Evolutionary conservation across 1,284 basidiomycete species (phyloP).

Genomic region (Papiliotrema nemorosa): DNA sequence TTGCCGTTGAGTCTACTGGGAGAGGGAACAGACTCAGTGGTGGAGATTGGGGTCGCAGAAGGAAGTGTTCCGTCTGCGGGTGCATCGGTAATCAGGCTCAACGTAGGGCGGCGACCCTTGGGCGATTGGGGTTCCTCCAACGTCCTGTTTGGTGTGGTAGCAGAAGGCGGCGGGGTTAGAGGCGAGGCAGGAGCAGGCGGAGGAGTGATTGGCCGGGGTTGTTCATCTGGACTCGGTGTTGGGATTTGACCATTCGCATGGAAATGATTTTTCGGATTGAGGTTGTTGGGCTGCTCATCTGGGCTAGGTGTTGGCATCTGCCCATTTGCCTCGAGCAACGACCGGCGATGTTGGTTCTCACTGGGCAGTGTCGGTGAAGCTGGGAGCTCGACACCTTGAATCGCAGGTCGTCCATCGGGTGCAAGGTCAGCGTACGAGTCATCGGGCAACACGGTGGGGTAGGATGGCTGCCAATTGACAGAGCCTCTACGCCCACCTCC

Average conservation of each 20-base stretch:
- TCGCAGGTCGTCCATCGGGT: constrained; percentile 19
- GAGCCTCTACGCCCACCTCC: constrained; percentile 8
- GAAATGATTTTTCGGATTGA: neutral
- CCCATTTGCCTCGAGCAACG: constrained; percentile 9
- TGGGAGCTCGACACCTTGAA: neutral
- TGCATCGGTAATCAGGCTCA: neutral
- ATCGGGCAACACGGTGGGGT: constrained; percentile 28
- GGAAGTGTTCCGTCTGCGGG: neutral
- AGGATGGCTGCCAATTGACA: constrained; percentile 29
- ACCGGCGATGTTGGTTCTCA: constrained; percentile 28
- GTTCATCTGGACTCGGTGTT: neutral
- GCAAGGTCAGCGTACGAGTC: constrained; percentile 25
- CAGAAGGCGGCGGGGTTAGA: neutral
- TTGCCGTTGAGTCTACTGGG: neutral
- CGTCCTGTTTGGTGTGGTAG: neutral
- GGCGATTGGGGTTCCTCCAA: neutral
- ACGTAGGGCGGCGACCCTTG: neutral
- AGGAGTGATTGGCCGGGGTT: neutral
- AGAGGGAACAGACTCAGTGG: constrained; percentile 2
- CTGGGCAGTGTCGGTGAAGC: neutral
- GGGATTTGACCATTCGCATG: neutral
- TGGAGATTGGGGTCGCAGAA: neutral
- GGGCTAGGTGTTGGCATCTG: constrained; percentile 4
- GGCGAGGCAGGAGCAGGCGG: neutral
- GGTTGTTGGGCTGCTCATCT: neutral